Evolutionary conservation across 148 eudicot species (phyloP).

Genomic region (Amaranthus hypochondriacus): DNA sequence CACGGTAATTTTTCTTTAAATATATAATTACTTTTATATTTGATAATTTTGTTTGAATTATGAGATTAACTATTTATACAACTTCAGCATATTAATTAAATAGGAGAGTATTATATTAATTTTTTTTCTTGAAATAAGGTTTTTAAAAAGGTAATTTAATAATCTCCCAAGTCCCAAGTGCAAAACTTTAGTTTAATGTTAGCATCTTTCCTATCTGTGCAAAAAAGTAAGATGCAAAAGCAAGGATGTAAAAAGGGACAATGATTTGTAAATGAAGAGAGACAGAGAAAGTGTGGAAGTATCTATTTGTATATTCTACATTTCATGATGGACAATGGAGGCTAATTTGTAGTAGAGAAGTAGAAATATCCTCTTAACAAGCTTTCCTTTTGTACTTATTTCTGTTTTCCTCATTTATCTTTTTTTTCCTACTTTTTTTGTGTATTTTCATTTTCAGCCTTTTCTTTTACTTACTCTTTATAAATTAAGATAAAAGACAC

Average conservation of each 20-base stretch:
- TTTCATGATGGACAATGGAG: background rate
- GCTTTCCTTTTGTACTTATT: slow-evolving; percentile 21
- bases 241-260: slow-evolving; percentile 33
- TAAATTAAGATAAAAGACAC: no score
- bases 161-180: slow-evolving; percentile 14
- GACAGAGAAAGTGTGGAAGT: slow-evolving; percentile 4
- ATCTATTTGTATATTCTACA: slow-evolving; percentile 21
- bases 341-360: slow-evolving; percentile 6
- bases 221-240: slow-evolving; percentile 39
- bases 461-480: background rate
- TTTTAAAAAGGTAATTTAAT: slow-evolving; percentile 17
- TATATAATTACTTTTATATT: background rate
- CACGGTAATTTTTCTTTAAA: background rate
- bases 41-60: no score
- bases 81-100: no score
- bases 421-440: slow-evolving; percentile 22
- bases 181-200: slow-evolving; percentile 27
- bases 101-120: no score
- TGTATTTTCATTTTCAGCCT: slow-evolving; percentile 31
- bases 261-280: slow-evolving; percentile 35
- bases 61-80: no score
- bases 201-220: slow-evolving; percentile 33
- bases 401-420: slow-evolving; percentile 11
- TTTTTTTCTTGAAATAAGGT: background rate
- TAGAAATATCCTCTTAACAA: slow-evolving; percentile 9